Evolutionary conservation across 495 filamentous ascomycete genomes (phyloP).

Genomic region (Penicillium bialowiezense): DNA sequence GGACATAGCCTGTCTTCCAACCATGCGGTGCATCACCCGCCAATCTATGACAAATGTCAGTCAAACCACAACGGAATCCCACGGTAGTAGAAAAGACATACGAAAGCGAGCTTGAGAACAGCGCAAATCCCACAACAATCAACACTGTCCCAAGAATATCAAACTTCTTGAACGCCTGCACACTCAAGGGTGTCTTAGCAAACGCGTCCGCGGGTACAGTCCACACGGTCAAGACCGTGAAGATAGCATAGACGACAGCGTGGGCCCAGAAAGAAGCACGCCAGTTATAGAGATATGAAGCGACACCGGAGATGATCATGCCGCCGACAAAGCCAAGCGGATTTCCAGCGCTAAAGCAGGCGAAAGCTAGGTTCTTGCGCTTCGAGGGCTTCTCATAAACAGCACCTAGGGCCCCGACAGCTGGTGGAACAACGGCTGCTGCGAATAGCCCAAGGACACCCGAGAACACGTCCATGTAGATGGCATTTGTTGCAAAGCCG

Average conservation of each 20-base stretch:
- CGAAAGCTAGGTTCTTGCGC: slow-evolving; percentile 65
- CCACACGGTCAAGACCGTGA: slow-evolving; percentile 58
- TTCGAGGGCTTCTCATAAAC: slow-evolving; percentile 60
- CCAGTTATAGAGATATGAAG: slow-evolving; percentile 66
- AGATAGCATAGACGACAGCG: slow-evolving; percentile 57
- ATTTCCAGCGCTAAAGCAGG: slow-evolving; percentile 66
- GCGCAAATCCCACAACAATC: slow-evolving; percentile 60
- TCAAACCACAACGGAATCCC: not conserved
- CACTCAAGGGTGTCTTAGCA: slow-evolving; percentile 41
- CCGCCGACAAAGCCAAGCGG: slow-evolving; percentile 69
- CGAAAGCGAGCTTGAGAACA: slow-evolving; percentile 64
- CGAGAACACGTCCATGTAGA: slow-evolving; percentile 62
- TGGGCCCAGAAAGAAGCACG: slow-evolving; percentile 63
- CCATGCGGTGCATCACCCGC: slow-evolving; percentile 55
- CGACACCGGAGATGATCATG: slow-evolving; percentile 63
- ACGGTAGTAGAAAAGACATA: slow-evolving; percentile 17
- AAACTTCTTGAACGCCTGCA: slow-evolving; percentile 52
- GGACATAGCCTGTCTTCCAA: slow-evolving; percentile 65
- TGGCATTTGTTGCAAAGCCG: slow-evolving; percentile 60
- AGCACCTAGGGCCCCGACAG: slow-evolving; percentile 63
- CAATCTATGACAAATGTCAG: slow-evolving; percentile 28
- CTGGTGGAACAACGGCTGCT: slow-evolving; percentile 64
- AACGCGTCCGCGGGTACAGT: slow-evolving; percentile 61
- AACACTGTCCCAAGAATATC: slow-evolving; percentile 65
- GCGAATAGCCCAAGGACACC: slow-evolving; percentile 61